Percentiles rank a stretch among this genome's conserved stretches.
Evolutionary conservation across 1,284 basidiomycete species (phyloP).

Genomic region (Kalmanozyma brasiliensis): DNA sequence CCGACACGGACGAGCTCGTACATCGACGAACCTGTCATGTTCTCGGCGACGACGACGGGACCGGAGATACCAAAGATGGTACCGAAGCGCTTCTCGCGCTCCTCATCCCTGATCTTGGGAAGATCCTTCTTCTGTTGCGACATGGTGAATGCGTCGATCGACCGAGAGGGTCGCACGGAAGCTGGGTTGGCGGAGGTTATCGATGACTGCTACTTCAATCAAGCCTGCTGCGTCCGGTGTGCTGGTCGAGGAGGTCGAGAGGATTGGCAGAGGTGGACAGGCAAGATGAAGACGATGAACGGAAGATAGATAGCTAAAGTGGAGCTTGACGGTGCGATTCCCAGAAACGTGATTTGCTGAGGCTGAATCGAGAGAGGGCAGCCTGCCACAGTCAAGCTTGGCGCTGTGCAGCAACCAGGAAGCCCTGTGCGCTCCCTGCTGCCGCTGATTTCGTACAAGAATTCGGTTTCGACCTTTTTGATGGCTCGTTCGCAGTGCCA

Average conservation of each 20-base stretch:
- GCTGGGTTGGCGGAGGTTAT: not conserved
- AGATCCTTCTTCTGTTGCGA: conserved; percentile 64
- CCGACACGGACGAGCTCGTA: conserved; percentile 68
- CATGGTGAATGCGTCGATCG: conserved; percentile 45
- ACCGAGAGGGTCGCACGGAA: conserved; percentile 3
- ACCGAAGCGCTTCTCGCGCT: conserved; percentile 61
- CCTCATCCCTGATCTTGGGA: conserved; percentile 67
- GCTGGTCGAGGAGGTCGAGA: not conserved
- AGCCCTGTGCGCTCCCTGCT: not conserved
- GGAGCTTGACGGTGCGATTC: not conserved
- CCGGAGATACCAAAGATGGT: conserved; percentile 66
- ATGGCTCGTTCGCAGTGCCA: conserved; percentile 12
- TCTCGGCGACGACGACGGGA: conserved; percentile 67
- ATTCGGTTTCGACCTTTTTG: not conserved
- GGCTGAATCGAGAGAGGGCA: not conserved
- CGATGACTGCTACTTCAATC: not conserved
- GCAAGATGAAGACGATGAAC: conserved; percentile 5
- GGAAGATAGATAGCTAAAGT: conserved; percentile 11
- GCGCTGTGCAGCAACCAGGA: conserved; percentile 8
- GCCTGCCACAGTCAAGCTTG: conserved; percentile 17
- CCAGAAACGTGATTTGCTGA: not conserved
- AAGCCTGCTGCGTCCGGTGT: not conserved
- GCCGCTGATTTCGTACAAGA: not conserved
- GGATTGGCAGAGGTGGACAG: not conserved
- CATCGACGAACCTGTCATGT: conserved; percentile 67